Evolutionary conservation across 2,329 filamentous ascomycete genomes (phyloP).

Genomic region (Pseudogymnoascus sp.): DNA sequence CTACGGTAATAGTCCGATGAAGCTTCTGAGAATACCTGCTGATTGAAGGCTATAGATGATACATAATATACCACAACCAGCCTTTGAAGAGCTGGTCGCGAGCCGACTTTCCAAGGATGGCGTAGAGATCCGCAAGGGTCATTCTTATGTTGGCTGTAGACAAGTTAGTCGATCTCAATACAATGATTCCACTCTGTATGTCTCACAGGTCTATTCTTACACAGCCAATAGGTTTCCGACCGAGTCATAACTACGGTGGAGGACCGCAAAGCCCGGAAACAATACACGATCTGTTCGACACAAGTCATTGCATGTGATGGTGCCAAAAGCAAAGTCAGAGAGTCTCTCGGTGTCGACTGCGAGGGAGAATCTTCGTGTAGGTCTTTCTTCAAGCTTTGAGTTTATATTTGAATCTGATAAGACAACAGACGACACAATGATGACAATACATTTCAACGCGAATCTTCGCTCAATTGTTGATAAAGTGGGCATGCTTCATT

Average conservation of each 20-base stretch:
- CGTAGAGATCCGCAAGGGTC: slow-evolving; percentile 28
- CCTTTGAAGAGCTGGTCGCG: slow-evolving; percentile 32
- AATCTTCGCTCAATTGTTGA: slow-evolving; percentile 33
- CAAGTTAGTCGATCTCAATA: slow-evolving; percentile 23
- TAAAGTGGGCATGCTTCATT: slow-evolving; percentile 38
- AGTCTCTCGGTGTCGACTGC: slow-evolving; percentile 27
- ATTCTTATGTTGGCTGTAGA: slow-evolving; percentile 30
- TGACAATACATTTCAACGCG: slow-evolving; percentile 40
- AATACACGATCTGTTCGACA: slow-evolving; percentile 26
- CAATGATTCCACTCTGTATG: no score
- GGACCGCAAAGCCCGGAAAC: slow-evolving; percentile 21
- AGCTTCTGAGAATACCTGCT: neutral
- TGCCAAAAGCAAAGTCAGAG: slow-evolving; percentile 23
- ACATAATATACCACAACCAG: slow-evolving; percentile 37
- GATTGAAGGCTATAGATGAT: slow-evolving; percentile 28
- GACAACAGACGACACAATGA: slow-evolving; percentile 36
- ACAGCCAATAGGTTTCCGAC: slow-evolving; percentile 18
- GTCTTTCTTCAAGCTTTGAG: slow-evolving; percentile 9
- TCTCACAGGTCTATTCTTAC: neutral
- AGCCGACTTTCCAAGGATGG: slow-evolving; percentile 23
- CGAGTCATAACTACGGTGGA: slow-evolving; percentile 27
- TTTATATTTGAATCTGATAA: neutral
- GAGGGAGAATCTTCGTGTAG: slow-evolving; percentile 38
- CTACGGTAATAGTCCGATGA: slow-evolving; percentile 21
- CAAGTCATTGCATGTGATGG: slow-evolving; percentile 35